A percentile compares a stretch with the other conserved stretches of the same genome.
Conservation (phyloP, 345 rosid genomes). For the Theobroma cacao region DNA sequence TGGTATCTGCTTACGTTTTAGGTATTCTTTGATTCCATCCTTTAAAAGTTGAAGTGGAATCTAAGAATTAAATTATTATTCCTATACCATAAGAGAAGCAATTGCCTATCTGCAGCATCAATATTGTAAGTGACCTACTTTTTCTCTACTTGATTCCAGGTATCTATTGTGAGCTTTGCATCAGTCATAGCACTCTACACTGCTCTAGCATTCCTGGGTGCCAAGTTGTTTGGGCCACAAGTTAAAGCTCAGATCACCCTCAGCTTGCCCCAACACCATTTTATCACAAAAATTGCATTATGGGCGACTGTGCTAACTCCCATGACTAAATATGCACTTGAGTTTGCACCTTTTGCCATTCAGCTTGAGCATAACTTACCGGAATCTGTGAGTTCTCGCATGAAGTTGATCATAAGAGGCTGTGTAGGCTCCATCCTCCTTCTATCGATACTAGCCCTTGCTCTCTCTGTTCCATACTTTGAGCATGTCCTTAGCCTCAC, state of each 20-base stretch:
- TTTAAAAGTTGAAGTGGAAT: not conserved
- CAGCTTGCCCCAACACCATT: conserved; percentile 54
- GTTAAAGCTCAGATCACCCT: conserved; percentile 72
- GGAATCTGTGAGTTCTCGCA: conserved; percentile 29
- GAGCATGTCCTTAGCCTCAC: conserved; percentile 69
- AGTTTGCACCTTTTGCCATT: conserved; percentile 75
- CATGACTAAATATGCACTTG: conserved; percentile 77
- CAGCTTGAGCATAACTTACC: conserved; percentile 62
- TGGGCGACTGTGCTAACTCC: conserved; percentile 84
- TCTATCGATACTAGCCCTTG: conserved; percentile 47
- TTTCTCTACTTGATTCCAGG: conserved; percentile 27
- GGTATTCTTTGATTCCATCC: not conserved
- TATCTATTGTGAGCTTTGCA: conserved; percentile 68
- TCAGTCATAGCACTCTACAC: conserved; percentile 50
- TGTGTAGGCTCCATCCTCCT: conserved; percentile 51
- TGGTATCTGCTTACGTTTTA: not conserved
- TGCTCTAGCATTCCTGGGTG: conserved; percentile 63
- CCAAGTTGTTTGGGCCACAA: conserved; percentile 59
- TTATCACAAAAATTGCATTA: conserved; percentile 64
- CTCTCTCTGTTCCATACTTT: conserved; percentile 61
- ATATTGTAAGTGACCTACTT: not conserved
- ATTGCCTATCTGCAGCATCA: not conserved
- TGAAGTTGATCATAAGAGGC: conserved; percentile 46
- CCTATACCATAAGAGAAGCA: not conserved
- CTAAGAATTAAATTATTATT: not conserved